Percentiles rank a stretch among this genome's conserved stretches.
phyloP scores from a whole-genome alignment of 805 yeast species.

The Ogataea haglerorum region DNA sequence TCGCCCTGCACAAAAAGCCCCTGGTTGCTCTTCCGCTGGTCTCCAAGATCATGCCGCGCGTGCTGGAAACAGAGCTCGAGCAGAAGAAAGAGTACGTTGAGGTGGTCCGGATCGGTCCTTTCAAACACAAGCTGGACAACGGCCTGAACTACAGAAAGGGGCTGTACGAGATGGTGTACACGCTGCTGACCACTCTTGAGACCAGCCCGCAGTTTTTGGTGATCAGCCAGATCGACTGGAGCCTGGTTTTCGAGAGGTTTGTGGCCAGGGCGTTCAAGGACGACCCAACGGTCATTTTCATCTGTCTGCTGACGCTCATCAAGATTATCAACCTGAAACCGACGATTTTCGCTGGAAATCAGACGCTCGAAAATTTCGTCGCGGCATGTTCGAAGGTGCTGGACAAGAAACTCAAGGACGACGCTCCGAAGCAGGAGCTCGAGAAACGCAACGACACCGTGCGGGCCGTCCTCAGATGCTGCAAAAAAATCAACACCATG shows the following conservation, averaged over 20 bases:
- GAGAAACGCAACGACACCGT: constrained; percentile 50
- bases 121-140: constrained; percentile 76
- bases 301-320: constrained; percentile 45
- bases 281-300: constrained; percentile 55
- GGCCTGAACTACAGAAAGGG: constrained; percentile 72
- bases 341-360: constrained; percentile 21
- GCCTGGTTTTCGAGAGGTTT: constrained; percentile 36
- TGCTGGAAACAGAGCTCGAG: constrained; percentile 50
- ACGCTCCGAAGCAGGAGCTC: constrained; percentile 64
- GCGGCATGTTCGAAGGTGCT: constrained; percentile 41
- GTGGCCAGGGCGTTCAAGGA: constrained; percentile 53
- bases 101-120: constrained; percentile 79
- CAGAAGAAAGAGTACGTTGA: constrained; percentile 57
- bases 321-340: constrained; percentile 36
- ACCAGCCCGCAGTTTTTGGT: constrained; percentile 19
- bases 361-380: constrained; percentile 26
- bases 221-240: constrained; percentile 26
- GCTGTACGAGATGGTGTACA: constrained; percentile 64
- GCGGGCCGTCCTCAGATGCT: constrained; percentile 32
- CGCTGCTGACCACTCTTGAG: constrained; percentile 40
- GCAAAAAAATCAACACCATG: constrained; percentile 23
- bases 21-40: constrained; percentile 43
- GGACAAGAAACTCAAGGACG: constrained; percentile 50
- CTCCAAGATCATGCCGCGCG: constrained; percentile 43
- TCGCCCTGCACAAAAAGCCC: constrained; percentile 58